Evolutionary conservation across 192 early-diverging fungal genomes (phyloP), one percentile per base, ranked within the genome.

Genomic region (Backusella westeae): DNA sequence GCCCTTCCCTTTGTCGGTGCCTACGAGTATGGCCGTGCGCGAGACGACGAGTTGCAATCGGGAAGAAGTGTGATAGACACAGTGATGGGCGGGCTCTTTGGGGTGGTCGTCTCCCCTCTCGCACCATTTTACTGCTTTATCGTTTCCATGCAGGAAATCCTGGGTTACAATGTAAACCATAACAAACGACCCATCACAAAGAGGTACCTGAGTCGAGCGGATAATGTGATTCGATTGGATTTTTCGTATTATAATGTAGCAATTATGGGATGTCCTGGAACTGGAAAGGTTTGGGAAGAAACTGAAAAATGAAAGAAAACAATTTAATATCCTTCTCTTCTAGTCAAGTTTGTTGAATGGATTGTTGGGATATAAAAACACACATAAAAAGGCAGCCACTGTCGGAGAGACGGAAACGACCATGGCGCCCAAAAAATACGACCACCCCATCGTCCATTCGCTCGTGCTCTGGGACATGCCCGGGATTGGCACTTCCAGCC

Each of bases 301-400:
- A 42, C 2, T 23, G 21, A 0, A 34, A 65, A 63, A 39, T 39
- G 14, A 49, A 44, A 44, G 3, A 44, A 14, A 14, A n/a, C 32
- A 34, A 52, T 44, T 26, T 1, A 29, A 4, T 41, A 4, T 29
- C 7, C 5, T 23, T 44, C 4, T 49, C 6, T 9, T 38, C 6
- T 69, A 80, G 78, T 80, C 78, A 9, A 75, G 74, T 44, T 23
- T 80, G 19, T 34, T 80, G 6, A 80, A 80, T 67, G 78, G 78
- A 34, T 67, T 80, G 34, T 35, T 80, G 1, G 78, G 78, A 26
- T 70, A 75, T 38, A 68, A 8, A 34, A 69, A 80, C 49, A 49
- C 38, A 32, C 53, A 74, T 53, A 46, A 17, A 0, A 75, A 71
- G 6, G 74, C 78, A 9, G 74, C 78, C 0, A 26, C 4, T 15